phyloP scores from a whole-genome alignment of 163 green algal species.

The Dunaliella salina region DNA sequence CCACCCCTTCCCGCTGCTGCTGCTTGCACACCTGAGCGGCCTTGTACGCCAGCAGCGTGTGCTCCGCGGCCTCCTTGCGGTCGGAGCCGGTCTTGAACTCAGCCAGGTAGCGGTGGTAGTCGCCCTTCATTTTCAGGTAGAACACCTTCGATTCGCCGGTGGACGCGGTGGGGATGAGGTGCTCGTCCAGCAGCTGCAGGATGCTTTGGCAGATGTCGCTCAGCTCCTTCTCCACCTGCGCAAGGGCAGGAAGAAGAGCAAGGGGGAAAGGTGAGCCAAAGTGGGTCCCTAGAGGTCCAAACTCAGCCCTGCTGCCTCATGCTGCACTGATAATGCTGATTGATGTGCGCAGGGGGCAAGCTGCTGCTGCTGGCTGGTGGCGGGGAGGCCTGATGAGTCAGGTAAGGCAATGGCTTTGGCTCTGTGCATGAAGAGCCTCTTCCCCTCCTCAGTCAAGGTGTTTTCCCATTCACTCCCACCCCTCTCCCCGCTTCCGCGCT shows the following conservation, averaged over 20 bases:
- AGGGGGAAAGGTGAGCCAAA: neutral
- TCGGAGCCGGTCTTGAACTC: slow-evolving; percentile 89
- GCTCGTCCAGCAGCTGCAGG: slow-evolving; percentile 87
- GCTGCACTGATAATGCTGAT: neutral
- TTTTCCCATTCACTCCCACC: neutral
- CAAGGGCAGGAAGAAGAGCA: neutral
- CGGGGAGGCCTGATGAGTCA: no score
- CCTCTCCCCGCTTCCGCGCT: neutral
- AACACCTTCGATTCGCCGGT: slow-evolving; percentile 96
- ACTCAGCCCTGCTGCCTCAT: neutral
- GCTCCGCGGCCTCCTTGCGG: slow-evolving; percentile 89
- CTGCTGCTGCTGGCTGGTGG: no score
- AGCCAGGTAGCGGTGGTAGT: slow-evolving; percentile 97
- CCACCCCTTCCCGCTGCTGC: no score
- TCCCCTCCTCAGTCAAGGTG: no score
- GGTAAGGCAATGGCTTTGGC: no score
- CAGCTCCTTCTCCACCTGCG: slow-evolving; percentile 89
- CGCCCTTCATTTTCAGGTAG: slow-evolving; percentile 96
- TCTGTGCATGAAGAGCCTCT: no score
- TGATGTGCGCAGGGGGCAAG: neutral
- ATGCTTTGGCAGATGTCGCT: slow-evolving; percentile 86
- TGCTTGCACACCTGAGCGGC: slow-evolving; percentile 55
- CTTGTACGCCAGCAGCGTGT: slow-evolving; percentile 94
- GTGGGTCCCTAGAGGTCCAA: neutral
- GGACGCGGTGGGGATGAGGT: slow-evolving; percentile 88